Conservation (phyloP, 495 filamentous ascomycete species). For the Penicillium coffeae region DNA sequence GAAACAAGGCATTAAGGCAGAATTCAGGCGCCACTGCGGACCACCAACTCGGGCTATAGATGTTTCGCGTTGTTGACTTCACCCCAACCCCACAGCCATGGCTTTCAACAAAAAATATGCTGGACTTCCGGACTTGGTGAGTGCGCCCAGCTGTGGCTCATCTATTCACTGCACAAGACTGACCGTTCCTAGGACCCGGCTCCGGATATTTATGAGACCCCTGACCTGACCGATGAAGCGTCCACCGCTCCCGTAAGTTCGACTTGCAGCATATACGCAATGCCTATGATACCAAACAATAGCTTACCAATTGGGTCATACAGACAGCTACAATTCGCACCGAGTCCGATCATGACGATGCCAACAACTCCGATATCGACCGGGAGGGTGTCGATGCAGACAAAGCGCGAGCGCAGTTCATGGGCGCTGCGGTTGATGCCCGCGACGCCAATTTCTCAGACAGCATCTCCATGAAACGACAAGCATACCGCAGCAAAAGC, state of each 20-base stretch:
- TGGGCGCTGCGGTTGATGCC: constrained; percentile 69
- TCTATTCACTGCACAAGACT: constrained; percentile 1
- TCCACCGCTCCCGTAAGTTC: constrained; percentile 70
- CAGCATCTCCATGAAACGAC: constrained; percentile 69
- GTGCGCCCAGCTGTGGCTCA: constrained; percentile 17
- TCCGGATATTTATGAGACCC: constrained; percentile 93
- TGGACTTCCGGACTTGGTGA: constrained; percentile 76
- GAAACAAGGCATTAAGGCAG: neutral
- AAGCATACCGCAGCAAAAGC: constrained; percentile 71
- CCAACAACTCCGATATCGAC: constrained; percentile 61
- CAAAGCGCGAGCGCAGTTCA: constrained; percentile 74
- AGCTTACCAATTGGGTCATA: neutral
- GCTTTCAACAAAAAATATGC: constrained; percentile 72
- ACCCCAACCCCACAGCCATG: constrained; percentile 25
- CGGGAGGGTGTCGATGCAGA: constrained; percentile 68
- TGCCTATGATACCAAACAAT: neutral
- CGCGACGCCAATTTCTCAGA: constrained; percentile 78
- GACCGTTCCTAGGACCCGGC: constrained; percentile 64
- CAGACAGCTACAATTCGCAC: constrained; percentile 65
- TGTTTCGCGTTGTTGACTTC: constrained; percentile 13
- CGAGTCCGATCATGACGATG: constrained; percentile 58
- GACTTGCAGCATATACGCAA: constrained; percentile 5
- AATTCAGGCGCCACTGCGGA: too few relatives aligned
- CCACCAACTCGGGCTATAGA: constrained; percentile 7
- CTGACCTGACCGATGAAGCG: constrained; percentile 80